Evolutionary conservation across 768 basidiomycete genomes (phyloP), one percentile per base, ranked within the genome.

Genomic region (Russula virescens): DNA sequence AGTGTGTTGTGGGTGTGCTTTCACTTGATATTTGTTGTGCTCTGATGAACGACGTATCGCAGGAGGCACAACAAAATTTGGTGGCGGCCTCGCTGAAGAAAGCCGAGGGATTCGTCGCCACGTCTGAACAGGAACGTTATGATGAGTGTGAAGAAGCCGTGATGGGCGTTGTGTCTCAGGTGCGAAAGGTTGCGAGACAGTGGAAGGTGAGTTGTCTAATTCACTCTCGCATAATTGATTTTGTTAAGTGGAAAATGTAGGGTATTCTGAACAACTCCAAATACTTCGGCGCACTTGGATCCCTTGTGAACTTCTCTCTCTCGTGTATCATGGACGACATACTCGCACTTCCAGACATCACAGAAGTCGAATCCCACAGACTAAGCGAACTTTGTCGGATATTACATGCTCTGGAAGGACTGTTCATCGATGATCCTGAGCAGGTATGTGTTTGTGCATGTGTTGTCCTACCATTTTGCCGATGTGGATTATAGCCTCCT

Each of bases 361-460:
- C 94, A 0, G 93, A 90, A 68, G 77, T 85, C 10, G 95, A 97
- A 69, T 95, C 93, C 1, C 87, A 89, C 67, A 80, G 84, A 54
- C 75, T 97, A 49, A 87, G 87, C 68, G 91, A 94, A 70, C 79
- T 96, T 2, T 91, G 92, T 73, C 81, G 84, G 53, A 86, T 92
- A 34, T 72, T 97, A 55, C 83, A 86, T 60, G 82, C 88, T 5
- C 72, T 96, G 50, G 94, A 97, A 70, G 88, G 85, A 3, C 71
- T 94, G 25, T 97, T 95, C 69, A 80, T 84, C 28, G 85, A 88
- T 61, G 81, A 85, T 68, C 78, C 79, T 10, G 79, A 78, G 25
- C 80, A 86, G 72, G 88, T 86, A 58, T 66, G 80, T 60, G 38
- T 42, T 59, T 35, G 43, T 34, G 16, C 35, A 53, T 48, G 38